These are phyloP conservation scores for Solanum hybrid DNA, from an alignment of 305 asterid species.

Conservation along the genomic window DNA sequence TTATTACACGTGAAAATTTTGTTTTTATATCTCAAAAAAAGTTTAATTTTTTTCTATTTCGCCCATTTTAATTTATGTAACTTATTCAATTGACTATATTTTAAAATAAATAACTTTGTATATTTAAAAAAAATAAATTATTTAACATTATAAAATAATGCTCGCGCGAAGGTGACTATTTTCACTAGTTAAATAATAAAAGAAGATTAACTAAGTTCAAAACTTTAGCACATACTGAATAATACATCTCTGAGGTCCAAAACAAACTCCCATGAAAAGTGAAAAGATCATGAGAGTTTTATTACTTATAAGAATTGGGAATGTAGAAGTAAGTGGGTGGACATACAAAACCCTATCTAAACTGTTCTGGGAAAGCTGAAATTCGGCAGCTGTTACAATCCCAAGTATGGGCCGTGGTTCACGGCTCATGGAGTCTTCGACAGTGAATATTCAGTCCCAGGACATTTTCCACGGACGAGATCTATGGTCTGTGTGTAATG, in stretches of 20 bases:
- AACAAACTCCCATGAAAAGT: neutral
- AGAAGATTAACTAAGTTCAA: neutral
- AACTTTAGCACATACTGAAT: neutral
- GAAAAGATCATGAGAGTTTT: neutral
- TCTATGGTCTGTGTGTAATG: neutral
- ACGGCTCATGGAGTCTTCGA: neutral
- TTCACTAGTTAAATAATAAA: neutral
- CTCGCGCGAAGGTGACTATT: neutral
- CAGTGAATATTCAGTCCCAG: neutral
- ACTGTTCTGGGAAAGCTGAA: neutral
- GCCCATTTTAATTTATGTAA: neutral
- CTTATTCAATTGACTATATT: neutral
- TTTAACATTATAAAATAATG: neutral
- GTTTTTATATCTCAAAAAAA: neutral
- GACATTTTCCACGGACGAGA: neutral
- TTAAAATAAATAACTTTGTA: neutral
- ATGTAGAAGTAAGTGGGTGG: neutral
- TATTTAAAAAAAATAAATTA: too few species aligned
- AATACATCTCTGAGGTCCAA: neutral
- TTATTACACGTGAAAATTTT: too few species aligned
- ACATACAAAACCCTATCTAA: neutral
- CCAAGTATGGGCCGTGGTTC: neutral
- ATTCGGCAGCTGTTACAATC: neutral
- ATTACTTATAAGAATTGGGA: neutral
- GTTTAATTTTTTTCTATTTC: neutral